These are phyloP conservation scores for Parascedosporium putredinis DNA, from an alignment of 2,329 filamentous ascomycete species.

Conservation along the genomic window DNA sequence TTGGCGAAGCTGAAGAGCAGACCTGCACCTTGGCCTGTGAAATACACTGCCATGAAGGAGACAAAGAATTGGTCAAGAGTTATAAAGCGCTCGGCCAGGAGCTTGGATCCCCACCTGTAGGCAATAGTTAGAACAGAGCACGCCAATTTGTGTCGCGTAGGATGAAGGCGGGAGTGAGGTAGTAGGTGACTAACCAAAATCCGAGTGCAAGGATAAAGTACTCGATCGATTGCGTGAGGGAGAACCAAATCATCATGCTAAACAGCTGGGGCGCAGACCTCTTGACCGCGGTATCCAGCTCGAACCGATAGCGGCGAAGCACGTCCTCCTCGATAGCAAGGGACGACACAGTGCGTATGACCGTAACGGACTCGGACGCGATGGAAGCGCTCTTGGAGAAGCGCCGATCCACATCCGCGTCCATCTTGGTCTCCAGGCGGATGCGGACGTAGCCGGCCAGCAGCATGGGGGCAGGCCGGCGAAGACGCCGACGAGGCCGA, in stretches of 20 bases:
- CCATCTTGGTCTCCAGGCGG: too few relatives aligned
- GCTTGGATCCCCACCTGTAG: too few relatives aligned
- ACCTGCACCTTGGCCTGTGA: slow-evolving; percentile 30
- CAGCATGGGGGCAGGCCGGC: slow-evolving; percentile 33
- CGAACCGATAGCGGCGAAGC: slow-evolving; percentile 22
- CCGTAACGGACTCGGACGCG: slow-evolving; percentile 37
- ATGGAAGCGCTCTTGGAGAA: slow-evolving; percentile 36
- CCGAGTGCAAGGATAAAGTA: slow-evolving; percentile 26
- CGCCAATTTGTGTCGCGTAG: too few relatives aligned
- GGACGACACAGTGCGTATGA: slow-evolving; percentile 38
- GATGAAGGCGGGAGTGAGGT: slow-evolving; percentile 10
- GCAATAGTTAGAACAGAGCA: too few relatives aligned
- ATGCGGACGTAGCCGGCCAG: slow-evolving; percentile 32
- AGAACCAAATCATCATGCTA: slow-evolving; percentile 31
- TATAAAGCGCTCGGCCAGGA: too few relatives aligned
- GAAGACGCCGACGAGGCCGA: slow-evolving; percentile 35
- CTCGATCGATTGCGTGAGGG: slow-evolving; percentile 28
- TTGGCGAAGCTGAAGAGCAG: slow-evolving; percentile 35
- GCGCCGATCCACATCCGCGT: slow-evolving; percentile 37
- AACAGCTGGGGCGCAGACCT: slow-evolving; percentile 22
- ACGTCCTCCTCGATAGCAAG: slow-evolving; percentile 35
- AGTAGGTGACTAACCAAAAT: slow-evolving; percentile 21
- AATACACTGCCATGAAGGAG: slow-evolving; percentile 39
- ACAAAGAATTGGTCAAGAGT: slow-evolving; percentile 35
- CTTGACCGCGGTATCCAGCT: slow-evolving; percentile 21